These are phyloP conservation scores for Colletotrichum musicola DNA, from an alignment of 2,329 filamentous ascomycete species.

Conservation along the genomic window DNA sequence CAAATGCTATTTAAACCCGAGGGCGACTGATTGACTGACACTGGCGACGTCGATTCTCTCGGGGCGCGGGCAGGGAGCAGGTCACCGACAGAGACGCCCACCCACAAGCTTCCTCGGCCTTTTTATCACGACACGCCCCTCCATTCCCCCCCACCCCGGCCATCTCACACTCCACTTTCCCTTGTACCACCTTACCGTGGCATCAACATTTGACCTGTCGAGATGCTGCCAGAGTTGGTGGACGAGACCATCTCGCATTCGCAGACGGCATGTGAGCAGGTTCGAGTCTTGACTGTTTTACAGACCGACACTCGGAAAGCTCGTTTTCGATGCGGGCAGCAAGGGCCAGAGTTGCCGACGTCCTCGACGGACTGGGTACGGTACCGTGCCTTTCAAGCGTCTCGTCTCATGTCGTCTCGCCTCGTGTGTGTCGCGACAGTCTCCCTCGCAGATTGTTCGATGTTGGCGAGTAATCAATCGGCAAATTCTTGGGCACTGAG, in stretches of 20 bases:
- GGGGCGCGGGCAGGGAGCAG: conserved; percentile 11
- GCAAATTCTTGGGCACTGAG: conserved; percentile 13
- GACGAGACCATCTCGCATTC: too few species aligned
- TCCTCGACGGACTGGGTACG: neutral
- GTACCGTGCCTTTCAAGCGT: conserved; percentile 31
- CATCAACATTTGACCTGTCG: neutral
- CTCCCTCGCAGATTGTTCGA: conserved; percentile 26
- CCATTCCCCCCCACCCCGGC: neutral
- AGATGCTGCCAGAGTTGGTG: neutral
- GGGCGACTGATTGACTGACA: neutral
- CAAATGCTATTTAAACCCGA: conserved; percentile 10
- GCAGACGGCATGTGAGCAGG: too few species aligned
- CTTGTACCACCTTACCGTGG: neutral
- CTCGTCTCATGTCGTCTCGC: conserved; percentile 37
- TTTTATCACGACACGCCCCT: conserved; percentile 14
- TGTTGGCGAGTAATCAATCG: conserved; percentile 22
- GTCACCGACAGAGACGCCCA: conserved; percentile 5
- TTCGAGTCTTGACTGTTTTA: too few species aligned
- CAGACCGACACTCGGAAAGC: too few species aligned
- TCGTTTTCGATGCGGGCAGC: neutral
- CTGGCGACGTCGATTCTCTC: neutral
- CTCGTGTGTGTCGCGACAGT: conserved; percentile 8
- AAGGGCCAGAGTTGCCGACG: too few species aligned
- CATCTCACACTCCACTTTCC: neutral
- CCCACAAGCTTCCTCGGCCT: conserved; percentile 30